These are phyloP conservation scores for Conticribra weissflogii DNA, from an alignment of 108 stramenopile genomes.

Conservation along the genomic window DNA sequence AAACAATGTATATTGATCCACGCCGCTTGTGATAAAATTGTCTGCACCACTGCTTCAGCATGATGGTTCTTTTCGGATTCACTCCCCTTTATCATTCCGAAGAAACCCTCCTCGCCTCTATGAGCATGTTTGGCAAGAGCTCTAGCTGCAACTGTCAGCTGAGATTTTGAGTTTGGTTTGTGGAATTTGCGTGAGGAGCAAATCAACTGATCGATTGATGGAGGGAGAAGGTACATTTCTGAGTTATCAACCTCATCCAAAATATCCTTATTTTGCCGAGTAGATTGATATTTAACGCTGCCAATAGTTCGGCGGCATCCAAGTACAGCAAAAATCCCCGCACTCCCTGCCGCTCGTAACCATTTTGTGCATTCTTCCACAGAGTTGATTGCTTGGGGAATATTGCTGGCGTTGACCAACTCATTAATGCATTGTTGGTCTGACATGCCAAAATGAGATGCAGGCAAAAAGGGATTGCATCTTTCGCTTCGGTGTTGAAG, in stretches of 20 bases:
- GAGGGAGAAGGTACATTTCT: conserved; percentile 20
- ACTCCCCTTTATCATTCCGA: conserved; percentile 40
- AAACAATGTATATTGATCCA: conserved; percentile 56
- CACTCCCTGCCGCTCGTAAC: conserved; percentile 19
- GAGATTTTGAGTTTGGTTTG: conserved; percentile 24
- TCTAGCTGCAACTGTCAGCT: conserved; percentile 47
- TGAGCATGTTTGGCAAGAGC: conserved; percentile 59
- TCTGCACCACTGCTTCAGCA: conserved; percentile 17
- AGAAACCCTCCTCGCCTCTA: conserved; percentile 43
- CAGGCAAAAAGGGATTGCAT: conserved; percentile 7
- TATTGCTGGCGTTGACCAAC: conserved; percentile 16
- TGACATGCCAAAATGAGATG: conserved; percentile 14
- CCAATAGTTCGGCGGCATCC: conserved; percentile 29
- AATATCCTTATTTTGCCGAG: conserved; percentile 1
- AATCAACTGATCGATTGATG: conserved; percentile 16
- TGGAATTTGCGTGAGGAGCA: conserved; percentile 17
- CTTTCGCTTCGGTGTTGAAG: conserved; percentile 4
- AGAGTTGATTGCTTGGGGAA: not conserved
- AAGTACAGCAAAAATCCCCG: conserved; percentile 21
- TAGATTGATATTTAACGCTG: not conserved
- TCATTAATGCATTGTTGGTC: conserved; percentile 1
- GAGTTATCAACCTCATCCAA: too few species aligned
- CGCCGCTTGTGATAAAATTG: conserved; percentile 29
- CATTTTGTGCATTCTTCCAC: conserved; percentile 26
- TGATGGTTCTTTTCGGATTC: conserved; percentile 31